Percentiles rank a stretch among this genome's conserved stretches.
These are phyloP conservation scores for Fusarium torreyae DNA, from an alignment of 2,329 filamentous ascomycete species.

Conservation along the genomic window DNA sequence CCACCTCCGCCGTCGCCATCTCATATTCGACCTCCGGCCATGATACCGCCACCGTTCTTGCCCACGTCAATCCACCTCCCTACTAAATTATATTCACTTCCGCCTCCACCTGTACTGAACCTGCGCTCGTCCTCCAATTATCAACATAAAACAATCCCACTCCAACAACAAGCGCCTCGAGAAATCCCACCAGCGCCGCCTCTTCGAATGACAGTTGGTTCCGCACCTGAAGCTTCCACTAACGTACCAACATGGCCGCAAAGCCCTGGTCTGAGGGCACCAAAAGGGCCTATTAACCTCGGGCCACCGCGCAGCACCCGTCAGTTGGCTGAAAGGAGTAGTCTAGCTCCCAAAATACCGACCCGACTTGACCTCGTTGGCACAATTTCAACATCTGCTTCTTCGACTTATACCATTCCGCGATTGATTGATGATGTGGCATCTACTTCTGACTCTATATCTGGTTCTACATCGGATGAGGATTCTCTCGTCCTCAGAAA, in stretches of 20 bases:
- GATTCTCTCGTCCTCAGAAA: slow-evolving; percentile 52
- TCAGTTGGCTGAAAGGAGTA: slow-evolving; percentile 1
- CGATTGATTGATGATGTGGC: slow-evolving; percentile 39
- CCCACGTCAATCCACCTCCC: slow-evolving; percentile 11
- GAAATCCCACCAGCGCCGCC: slow-evolving; percentile 21
- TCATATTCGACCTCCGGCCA: slow-evolving; percentile 23
- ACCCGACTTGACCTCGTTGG: slow-evolving; percentile 14
- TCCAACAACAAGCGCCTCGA: slow-evolving; percentile 14
- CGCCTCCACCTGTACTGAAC: slow-evolving; percentile 19
- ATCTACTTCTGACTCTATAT: slow-evolving; percentile 46
- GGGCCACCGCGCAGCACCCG: slow-evolving; percentile 7
- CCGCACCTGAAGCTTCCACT: not conserved
- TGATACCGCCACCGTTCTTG: slow-evolving; percentile 16
- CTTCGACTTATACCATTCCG: slow-evolving; percentile 45
- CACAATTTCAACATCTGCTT: slow-evolving; percentile 36
- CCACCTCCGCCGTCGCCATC: slow-evolving; percentile 4
- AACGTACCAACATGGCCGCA: slow-evolving; percentile 1
- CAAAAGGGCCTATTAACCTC: slow-evolving; percentile 9
- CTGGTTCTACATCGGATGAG: slow-evolving; percentile 49
- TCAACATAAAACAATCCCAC: slow-evolving; percentile 17
- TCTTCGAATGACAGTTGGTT: slow-evolving; percentile 2
- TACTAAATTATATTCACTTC: slow-evolving; percentile 29
- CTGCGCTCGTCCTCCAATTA: slow-evolving; percentile 25
- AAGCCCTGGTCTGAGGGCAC: slow-evolving; percentile 7
- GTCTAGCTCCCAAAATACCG: slow-evolving; percentile 3